phyloP scores from a whole-genome alignment of 1,284 basidiomycete genomes.

The Cryptococcus wingfieldii region DNA sequence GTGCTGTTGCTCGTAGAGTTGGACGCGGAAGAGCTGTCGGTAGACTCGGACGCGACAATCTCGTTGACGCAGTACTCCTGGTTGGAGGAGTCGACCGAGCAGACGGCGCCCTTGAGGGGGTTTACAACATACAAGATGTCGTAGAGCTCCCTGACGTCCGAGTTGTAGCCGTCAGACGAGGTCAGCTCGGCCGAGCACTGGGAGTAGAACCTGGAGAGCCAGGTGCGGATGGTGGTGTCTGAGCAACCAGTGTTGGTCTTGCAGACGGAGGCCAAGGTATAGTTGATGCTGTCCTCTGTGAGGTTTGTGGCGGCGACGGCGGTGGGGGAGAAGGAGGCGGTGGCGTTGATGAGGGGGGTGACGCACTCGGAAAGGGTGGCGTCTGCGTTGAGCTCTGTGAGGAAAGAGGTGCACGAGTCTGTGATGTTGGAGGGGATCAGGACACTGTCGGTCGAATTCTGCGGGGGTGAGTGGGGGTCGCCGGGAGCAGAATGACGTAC shows the following conservation, averaged over 20 bases:
- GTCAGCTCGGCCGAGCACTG: conserved; percentile 66
- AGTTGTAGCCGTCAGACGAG: conserved; percentile 50
- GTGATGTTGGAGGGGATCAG: conserved; percentile 59
- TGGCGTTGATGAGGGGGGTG: conserved; percentile 60
- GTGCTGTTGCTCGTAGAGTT: conserved; percentile 17
- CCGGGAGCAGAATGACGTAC: conserved; percentile 7
- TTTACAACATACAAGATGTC: conserved; percentile 69
- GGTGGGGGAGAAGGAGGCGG: conserved; percentile 58
- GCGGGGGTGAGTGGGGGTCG: background rate
- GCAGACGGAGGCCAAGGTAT: conserved; percentile 62
- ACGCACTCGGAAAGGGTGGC: conserved; percentile 60
- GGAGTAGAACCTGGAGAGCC: conserved; percentile 64
- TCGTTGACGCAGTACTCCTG: conserved; percentile 63
- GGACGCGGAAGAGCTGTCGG: conserved; percentile 18
- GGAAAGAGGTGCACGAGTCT: conserved; percentile 58
- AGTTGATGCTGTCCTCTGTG: conserved; percentile 52
- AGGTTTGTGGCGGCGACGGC: conserved; percentile 54
- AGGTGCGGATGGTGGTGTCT: conserved; percentile 57
- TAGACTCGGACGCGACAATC: conserved; percentile 37
- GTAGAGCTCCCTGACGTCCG: conserved; percentile 60
- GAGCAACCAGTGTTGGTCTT: conserved; percentile 55
- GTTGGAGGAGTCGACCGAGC: conserved; percentile 62
- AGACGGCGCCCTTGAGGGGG: conserved; percentile 65
- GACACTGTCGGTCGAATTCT: conserved; percentile 17
- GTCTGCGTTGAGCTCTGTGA: conserved; percentile 62